Percentiles rank a stretch among this genome's conserved stretches.
Evolutionary conservation across 2,329 filamentous ascomycete genomes (phyloP).

Genomic region (Albophoma yamanashiensis): DNA sequence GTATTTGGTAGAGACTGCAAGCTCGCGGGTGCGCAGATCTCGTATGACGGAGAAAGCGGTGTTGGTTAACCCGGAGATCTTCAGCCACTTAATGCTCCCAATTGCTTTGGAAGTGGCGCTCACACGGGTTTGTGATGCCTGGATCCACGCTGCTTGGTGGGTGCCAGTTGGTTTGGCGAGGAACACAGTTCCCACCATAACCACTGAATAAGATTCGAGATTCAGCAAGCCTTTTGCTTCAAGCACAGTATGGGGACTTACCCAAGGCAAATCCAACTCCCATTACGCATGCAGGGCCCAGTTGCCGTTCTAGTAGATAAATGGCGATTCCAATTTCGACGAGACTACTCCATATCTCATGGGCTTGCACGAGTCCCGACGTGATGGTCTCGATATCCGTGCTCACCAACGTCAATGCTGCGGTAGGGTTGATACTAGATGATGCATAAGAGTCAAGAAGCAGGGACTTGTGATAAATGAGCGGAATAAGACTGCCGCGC

Average conservation of each 20-base stretch:
- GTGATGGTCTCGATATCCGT: constrained; percentile 16
- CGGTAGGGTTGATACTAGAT: constrained; percentile 5
- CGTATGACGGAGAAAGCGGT: constrained; percentile 15
- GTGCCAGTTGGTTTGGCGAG: constrained; percentile 10
- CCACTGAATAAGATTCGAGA: constrained; percentile 14
- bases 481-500: constrained; percentile 14
- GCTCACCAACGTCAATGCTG: constrained; percentile 15
- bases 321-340: constrained; percentile 16
- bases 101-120: constrained; percentile 35
- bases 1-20: constrained; percentile 11
- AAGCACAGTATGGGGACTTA: not conserved
- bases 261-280: constrained; percentile 34
- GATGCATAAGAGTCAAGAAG: constrained; percentile 6
- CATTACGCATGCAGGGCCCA: constrained; percentile 28
- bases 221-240: not conserved
- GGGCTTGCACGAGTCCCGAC: constrained; percentile 6
- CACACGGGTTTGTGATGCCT: constrained; percentile 37
- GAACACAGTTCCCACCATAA: constrained; percentile 21
- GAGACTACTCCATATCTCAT: constrained; percentile 12
- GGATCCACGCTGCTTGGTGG: constrained; percentile 35
- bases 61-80: constrained; percentile 34
- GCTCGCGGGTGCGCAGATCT: constrained; percentile 9
- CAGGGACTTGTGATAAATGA: constrained; percentile 15
- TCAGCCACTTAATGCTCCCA: constrained; percentile 38
- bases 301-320: constrained; percentile 18